phyloP scores from a whole-genome alignment of 768 basidiomycete species.

The Postia placenta region DNA sequence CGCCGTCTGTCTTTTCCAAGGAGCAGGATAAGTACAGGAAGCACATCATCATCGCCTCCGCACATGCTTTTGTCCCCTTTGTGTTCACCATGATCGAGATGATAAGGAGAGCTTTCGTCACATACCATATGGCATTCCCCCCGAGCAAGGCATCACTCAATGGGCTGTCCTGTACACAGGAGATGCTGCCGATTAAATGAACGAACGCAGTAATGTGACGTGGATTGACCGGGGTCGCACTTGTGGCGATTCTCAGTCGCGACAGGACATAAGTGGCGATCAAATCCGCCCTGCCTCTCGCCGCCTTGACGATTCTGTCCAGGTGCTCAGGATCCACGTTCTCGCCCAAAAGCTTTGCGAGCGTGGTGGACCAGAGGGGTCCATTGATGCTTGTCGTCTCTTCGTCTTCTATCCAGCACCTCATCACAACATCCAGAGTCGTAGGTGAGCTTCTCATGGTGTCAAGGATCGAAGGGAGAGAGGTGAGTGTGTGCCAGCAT shows the following conservation, averaged over 20 bases:
- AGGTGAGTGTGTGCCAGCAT: too few relatives aligned
- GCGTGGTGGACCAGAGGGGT: too few relatives aligned
- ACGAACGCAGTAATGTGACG: too few relatives aligned
- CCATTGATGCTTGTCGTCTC: too few relatives aligned
- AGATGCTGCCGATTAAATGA: too few relatives aligned
- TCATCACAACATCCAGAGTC: too few relatives aligned
- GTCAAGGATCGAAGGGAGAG: too few relatives aligned
- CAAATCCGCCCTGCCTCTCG: slow-evolving; percentile 22
- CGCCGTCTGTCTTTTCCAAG: slow-evolving; percentile 31
- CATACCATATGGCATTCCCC: slow-evolving; percentile 23
- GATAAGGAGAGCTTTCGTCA: slow-evolving; percentile 26
- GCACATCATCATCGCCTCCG: slow-evolving; percentile 22
- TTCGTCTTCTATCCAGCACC: too few relatives aligned
- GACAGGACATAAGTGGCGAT: slow-evolving; percentile 25
- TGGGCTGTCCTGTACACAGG: too few relatives aligned
- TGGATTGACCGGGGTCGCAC: slow-evolving; percentile 13
- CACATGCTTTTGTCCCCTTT: slow-evolving; percentile 10
- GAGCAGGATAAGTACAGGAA: slow-evolving; percentile 30
- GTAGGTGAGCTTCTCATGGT: too few relatives aligned
- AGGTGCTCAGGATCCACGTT: slow-evolving; percentile 15
- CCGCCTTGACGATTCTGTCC: slow-evolving; percentile 24
- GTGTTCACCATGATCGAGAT: slow-evolving; percentile 19
- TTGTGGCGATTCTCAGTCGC: slow-evolving; percentile 22
- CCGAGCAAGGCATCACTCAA: too few relatives aligned
- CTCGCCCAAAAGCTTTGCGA: too few relatives aligned